Conservation (phyloP, 1,139 yeast genomes). For the Wickerhamomyces sp. region DNA sequence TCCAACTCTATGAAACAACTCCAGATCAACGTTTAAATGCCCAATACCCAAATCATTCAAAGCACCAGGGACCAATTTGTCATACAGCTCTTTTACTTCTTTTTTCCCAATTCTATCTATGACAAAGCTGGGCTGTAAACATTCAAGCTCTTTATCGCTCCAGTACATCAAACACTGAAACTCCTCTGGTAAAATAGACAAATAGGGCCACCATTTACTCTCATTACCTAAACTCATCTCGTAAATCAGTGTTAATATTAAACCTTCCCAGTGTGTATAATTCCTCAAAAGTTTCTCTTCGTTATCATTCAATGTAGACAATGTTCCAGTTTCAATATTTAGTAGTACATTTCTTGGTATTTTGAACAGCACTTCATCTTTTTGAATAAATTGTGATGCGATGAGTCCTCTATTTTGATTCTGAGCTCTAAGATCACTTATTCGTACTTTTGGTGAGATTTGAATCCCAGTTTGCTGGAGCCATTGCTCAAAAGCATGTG, state of each 20-base stretch:
- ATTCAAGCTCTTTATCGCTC: conserved; percentile 42
- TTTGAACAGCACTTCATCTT: conserved; percentile 59
- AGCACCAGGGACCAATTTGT: conserved; percentile 30
- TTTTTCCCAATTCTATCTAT: conserved; percentile 65
- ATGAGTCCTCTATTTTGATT: conserved; percentile 77
- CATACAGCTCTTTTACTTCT: conserved; percentile 58
- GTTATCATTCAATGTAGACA: conserved; percentile 32
- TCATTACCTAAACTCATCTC: conserved; percentile 39
- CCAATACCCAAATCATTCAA: conserved; percentile 25
- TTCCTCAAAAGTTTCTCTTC: conserved; percentile 33
- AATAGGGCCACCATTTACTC: conserved; percentile 67
- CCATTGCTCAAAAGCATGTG: conserved; percentile 36
- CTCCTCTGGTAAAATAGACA: conserved; percentile 58
- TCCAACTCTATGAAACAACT: conserved; percentile 62
- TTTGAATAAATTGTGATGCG: conserved; percentile 54
- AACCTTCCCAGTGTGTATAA: conserved; percentile 70
- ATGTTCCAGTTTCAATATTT: conserved; percentile 51
- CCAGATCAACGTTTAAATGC: conserved; percentile 24
- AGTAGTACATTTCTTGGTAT: conserved; percentile 59
- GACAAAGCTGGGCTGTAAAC: conserved; percentile 66
- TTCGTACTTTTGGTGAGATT: conserved; percentile 49
- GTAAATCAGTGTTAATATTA: conserved; percentile 61
- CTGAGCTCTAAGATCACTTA: conserved; percentile 52
- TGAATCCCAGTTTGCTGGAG: conserved; percentile 37
- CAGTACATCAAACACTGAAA: conserved; percentile 80